Evolutionary conservation across 2,329 filamentous ascomycete genomes (phyloP).

Genomic region (Trichoderma atroviride): DNA sequence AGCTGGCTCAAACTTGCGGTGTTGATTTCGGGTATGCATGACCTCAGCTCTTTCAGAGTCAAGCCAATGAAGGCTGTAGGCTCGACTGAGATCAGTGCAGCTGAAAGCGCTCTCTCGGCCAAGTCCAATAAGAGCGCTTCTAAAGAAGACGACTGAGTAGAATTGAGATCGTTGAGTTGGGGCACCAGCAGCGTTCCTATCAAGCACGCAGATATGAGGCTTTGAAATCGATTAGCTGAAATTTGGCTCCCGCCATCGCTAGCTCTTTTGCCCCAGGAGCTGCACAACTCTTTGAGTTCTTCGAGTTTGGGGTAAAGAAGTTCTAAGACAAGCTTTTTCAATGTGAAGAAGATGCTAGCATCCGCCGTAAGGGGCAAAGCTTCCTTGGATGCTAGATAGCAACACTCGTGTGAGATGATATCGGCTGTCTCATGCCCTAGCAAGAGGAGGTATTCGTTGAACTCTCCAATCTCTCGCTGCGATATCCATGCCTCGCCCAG

Average conservation of each 20-base stretch:
- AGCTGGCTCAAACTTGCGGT: conserved; percentile 44
- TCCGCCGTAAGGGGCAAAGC: conserved; percentile 35
- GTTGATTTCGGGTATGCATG: conserved; percentile 51
- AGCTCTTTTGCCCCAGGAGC: conserved; percentile 50
- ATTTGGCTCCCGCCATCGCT: conserved; percentile 53
- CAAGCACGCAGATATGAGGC: conserved; percentile 53
- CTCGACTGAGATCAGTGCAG: conserved; percentile 49
- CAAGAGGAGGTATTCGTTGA: conserved; percentile 60
- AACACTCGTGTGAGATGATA: not conserved
- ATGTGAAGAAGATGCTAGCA: conserved; percentile 42
- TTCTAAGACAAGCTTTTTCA: conserved; percentile 57
- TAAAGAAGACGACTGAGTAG: conserved; percentile 52
- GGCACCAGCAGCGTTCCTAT: conserved; percentile 51
- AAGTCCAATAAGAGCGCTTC: conserved; percentile 48
- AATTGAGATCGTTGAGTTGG: conserved; percentile 51
- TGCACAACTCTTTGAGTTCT: conserved; percentile 51
- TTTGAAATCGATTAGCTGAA: conserved; percentile 56
- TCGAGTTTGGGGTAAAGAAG: conserved; percentile 57
- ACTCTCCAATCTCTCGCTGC: conserved; percentile 46
- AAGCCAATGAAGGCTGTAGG: conserved; percentile 50
- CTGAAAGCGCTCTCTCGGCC: conserved; percentile 45
- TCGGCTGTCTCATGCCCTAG: conserved; percentile 41
- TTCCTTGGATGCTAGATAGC: conserved; percentile 19
- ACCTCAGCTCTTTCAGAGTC: conserved; percentile 49
- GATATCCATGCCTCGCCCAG: conserved; percentile 53